Base-by-base conservation (phyloP, 1,139 yeast species). In the Kazachstania sp. region DNA sequence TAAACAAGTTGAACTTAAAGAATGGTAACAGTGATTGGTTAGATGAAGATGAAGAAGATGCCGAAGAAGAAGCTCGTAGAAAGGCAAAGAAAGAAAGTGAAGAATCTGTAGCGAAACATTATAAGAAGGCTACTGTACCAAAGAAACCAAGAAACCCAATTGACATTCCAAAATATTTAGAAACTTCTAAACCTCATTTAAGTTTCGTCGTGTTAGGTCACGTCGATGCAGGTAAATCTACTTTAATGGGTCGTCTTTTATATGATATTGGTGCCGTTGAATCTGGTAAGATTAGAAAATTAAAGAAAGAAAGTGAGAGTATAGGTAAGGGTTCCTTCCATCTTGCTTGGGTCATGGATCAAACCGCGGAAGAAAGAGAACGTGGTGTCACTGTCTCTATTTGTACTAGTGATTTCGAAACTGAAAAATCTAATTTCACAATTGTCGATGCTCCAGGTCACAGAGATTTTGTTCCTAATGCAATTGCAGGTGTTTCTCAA, bases 401-500 rank as follows among this genome's bases (percentile, higher is more conserved):
- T 32, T 85, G 95, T 56, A 85, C 92, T 29, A 85, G 94, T 32
- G 77, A 78, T 44, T 86, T 94, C 57, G 90, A 84, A 57, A 86
- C 97, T 0, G 57, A 64, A 0, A 66, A 63, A 1, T 75, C 83
- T 1, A 70, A 77, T 46, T 88, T 86, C 65, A 87, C 95, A 0
- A 86, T 95, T 29, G 84, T 94, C 44, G 99, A 94, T 70, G 96
- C 98, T 0, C 99, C 99, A 9, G 99, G 99, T 4, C 99, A 94
- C 70, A 78, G 83, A 64, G 96, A 92, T 74, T 94, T 88, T 67
- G 95, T 94, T 52, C 95, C 97, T n/a, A 95, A 90, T 65, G 92
- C 95, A 87, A 92, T 94, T 66, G 94, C 95, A 41, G 99, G 98
- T 52, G 94, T 95, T 0, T 77, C 95, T 12, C 97, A 90, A 64